Evolutionary conservation across 1,284 basidiomycete species (phyloP).

Genomic region (Schizophyllum amplum): DNA sequence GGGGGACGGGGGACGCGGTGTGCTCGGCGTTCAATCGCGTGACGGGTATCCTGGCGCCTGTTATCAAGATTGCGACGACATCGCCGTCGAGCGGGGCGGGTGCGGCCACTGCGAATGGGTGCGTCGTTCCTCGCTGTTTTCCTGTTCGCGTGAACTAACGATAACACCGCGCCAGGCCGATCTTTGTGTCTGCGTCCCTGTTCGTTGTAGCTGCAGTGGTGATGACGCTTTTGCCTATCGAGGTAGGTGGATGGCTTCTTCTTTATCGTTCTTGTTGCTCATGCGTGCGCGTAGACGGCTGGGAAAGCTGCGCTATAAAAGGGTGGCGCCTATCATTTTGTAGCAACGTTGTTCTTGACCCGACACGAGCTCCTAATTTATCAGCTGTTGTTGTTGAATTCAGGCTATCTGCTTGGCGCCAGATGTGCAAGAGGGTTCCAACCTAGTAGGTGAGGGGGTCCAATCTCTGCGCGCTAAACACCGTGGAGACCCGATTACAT

Average conservation of each 20-base stretch:
- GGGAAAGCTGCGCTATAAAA: conserved; percentile 5
- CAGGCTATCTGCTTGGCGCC: too few relatives aligned
- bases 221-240: conserved; percentile 47
- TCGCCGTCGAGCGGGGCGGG: conserved; percentile 19
- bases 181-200: conserved; percentile 49
- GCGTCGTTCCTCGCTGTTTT: conserved; percentile 7
- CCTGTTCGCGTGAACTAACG: neutral
- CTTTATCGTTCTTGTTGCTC: neutral
- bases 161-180: conserved; percentile 29
- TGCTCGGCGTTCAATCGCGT: conserved; percentile 46
- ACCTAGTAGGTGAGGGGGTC: too few relatives aligned
- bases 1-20: conserved; percentile 59
- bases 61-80: conserved; percentile 42
- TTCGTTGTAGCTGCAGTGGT: conserved; percentile 40
- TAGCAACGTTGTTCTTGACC: too few relatives aligned
- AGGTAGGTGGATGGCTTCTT: conserved; percentile 27
- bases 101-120: conserved; percentile 26
- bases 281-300: conserved; percentile 2
- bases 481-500: too few relatives aligned
- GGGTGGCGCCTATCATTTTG: neutral
- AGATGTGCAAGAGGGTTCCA: too few relatives aligned
- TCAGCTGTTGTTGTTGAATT: too few relatives aligned
- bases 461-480: too few relatives aligned
- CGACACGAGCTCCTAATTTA: too few relatives aligned
- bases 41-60: conserved; percentile 45